Conservation (phyloP, 192 early-diverging fungal species). For the Coemansia sp. region DNA sequence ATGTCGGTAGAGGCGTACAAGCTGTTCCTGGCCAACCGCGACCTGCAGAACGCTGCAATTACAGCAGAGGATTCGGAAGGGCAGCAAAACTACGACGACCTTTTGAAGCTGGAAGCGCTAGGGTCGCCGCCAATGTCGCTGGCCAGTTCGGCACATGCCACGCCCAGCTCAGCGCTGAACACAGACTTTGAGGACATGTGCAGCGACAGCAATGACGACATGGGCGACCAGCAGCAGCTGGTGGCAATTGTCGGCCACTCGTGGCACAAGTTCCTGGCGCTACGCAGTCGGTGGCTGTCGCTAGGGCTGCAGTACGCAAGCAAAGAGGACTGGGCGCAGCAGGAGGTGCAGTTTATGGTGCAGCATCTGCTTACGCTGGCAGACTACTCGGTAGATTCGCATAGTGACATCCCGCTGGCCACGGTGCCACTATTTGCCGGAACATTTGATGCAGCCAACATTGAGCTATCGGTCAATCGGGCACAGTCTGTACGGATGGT, state of each 20-base stretch:
- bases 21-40: slow-evolving; percentile 23
- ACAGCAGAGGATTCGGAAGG: neutral
- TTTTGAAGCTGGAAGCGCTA: slow-evolving; percentile 1
- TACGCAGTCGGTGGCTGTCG: slow-evolving; percentile 39
- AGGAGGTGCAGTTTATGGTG: slow-evolving; percentile 27
- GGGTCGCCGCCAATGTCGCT: slow-evolving; percentile 14
- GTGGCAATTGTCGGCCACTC: slow-evolving; percentile 38
- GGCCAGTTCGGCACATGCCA: slow-evolving; percentile 12
- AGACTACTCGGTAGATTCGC: slow-evolving; percentile 7
- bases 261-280: slow-evolving; percentile 46
- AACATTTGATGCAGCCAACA: slow-evolving; percentile 30
- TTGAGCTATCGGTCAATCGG: slow-evolving; percentile 30
- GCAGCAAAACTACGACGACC: neutral
- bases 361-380: slow-evolving; percentile 34
- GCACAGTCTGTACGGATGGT: slow-evolving; percentile 14
- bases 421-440: slow-evolving; percentile 30
- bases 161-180: slow-evolving; percentile 17
- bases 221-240: slow-evolving; percentile 16
- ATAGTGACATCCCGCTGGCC: slow-evolving; percentile 9
- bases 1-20: slow-evolving; percentile 36
- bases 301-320: slow-evolving; percentile 34
- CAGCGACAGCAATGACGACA: slow-evolving; percentile 11
- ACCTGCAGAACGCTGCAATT: slow-evolving; percentile 12
- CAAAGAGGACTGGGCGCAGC: slow-evolving; percentile 42
- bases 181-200: slow-evolving; percentile 31